These are phyloP conservation scores for Torulaspora pretoriensis DNA, from an alignment of 1,139 yeast species.

Conservation along the genomic window DNA sequence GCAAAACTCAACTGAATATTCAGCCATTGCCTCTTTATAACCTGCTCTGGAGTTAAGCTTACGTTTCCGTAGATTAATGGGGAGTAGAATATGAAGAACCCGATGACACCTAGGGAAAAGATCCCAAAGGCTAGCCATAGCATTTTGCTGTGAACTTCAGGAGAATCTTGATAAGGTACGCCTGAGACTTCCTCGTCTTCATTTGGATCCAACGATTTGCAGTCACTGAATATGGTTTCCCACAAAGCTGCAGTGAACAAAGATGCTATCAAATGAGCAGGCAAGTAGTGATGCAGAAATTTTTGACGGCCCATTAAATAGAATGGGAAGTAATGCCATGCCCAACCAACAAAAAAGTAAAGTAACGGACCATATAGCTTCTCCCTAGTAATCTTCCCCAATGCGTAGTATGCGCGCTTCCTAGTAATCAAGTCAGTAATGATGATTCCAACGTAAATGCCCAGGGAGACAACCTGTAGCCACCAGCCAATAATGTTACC, in stretches of 20 bases:
- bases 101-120: slow-evolving; percentile 48
- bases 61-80: slow-evolving; percentile 85
- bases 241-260: slow-evolving; percentile 75
- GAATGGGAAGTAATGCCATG: slow-evolving; percentile 85
- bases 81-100: slow-evolving; percentile 69
- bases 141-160: slow-evolving; percentile 29
- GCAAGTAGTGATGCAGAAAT: slow-evolving; percentile 90
- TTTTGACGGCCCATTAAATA: slow-evolving; percentile 90
- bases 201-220: slow-evolving; percentile 37
- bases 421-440: slow-evolving; percentile 74
- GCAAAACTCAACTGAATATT: slow-evolving; percentile 79
- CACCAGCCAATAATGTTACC: slow-evolving; percentile 95
- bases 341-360: slow-evolving; percentile 84
- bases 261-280: slow-evolving; percentile 91
- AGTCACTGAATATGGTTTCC: slow-evolving; percentile 73
- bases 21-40: slow-evolving; percentile 73
- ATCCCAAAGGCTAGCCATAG: slow-evolving; percentile 40
- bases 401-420: slow-evolving; percentile 61
- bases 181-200: slow-evolving; percentile 34
- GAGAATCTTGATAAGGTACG: slow-evolving; percentile 23
- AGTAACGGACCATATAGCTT: slow-evolving; percentile 78
- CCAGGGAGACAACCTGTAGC: slow-evolving; percentile 68
- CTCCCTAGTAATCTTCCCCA: slow-evolving; percentile 61
- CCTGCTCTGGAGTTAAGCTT: slow-evolving; percentile 57
- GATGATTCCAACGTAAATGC: slow-evolving; percentile 58